Percentiles rank a stretch among this genome's conserved stretches.
These are phyloP conservation scores for Lagenidium sp. DNA, from an alignment of 352 stramenopile species.

Conservation along the genomic window DNA sequence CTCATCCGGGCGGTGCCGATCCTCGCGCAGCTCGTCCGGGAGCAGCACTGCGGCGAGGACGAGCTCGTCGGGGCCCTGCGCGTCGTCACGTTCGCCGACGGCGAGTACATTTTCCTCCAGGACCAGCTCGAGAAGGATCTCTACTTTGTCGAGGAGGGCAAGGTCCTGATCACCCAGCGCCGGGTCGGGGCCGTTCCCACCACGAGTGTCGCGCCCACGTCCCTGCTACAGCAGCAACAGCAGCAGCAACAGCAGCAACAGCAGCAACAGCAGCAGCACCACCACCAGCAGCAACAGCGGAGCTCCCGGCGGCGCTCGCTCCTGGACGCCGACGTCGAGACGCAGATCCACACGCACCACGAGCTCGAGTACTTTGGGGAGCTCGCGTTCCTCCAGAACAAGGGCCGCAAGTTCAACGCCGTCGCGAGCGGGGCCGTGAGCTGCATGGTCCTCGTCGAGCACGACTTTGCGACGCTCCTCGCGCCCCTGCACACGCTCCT, in stretches of 20 bases:
- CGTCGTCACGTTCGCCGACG: conserved; percentile 25
- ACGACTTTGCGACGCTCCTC: conserved; percentile 30
- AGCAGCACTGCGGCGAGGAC: conserved; percentile 33
- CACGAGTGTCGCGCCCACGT: background rate
- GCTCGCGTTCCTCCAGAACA: conserved; percentile 28
- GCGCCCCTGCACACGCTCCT: conserved; percentile 45
- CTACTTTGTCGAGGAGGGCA: conserved; percentile 65
- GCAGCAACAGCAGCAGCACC: too few species aligned
- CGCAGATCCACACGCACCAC: conserved; percentile 40
- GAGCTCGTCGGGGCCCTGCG: conserved; percentile 27
- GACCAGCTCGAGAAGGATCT: conserved; percentile 44
- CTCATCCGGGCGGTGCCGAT: conserved; percentile 43
- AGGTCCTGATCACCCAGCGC: conserved; percentile 58
- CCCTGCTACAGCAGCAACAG: too few species aligned
- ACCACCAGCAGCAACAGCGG: too few species aligned
- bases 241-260: too few species aligned
- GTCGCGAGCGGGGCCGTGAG: conserved; percentile 36
- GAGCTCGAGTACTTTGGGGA: conserved; percentile 66
- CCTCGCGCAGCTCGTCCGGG: conserved; percentile 30
- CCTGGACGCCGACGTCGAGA: conserved; percentile 37
- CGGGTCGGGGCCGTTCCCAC: conserved; percentile 6
- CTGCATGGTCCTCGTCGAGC: conserved; percentile 37
- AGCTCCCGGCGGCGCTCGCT: conserved; percentile 23
- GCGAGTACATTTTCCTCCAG: conserved; percentile 61
- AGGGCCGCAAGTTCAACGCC: conserved; percentile 30